Evolutionary conservation across 2,329 filamentous ascomycete genomes (phyloP), one percentile per base, ranked within the genome.

Genomic region (Clonostachys byssicola): DNA sequence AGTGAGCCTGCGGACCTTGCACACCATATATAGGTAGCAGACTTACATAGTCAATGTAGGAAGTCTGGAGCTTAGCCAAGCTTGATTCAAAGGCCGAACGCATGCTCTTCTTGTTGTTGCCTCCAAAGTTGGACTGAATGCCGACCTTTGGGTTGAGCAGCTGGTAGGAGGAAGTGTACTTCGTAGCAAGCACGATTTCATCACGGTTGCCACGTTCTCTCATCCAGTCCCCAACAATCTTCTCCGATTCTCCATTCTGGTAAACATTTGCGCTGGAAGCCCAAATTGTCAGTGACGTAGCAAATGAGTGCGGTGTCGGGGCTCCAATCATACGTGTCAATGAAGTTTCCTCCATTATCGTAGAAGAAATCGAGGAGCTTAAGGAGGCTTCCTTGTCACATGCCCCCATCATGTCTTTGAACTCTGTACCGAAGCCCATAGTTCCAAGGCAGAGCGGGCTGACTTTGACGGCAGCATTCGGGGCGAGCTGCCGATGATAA

Each of bases 321-420:
- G 23, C 23, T 30, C 23, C 8, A 30, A 30, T 30, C 23, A 30
- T 30, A 30, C 1, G 77, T 83, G 56, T 83, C 80, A 54, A 84
- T 78, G 61, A 83, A 83, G 62, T 83, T 83, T 6, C 80, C 80
- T 5, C 80, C 80, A 3, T 69, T 64, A 10, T 68, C 67, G 42
- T 68, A 72, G 60, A 73, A 84, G 48, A 68, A 68, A 51, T 83
- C 79, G 1, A 84, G 67, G 23, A 85, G 69, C 36, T 70, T 67
- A 55, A 80, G 2, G 73, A 64, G 14, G 65, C 58, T 40, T 76
- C 72, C 56, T 82, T 80, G 60, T 63, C 63, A 63, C 74, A 76
- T 46, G 68, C 68, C 23, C 77, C 75, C 63, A 80, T 67, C 13
- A 61, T 55, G 0, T 59, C 48, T 6, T 53, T 60, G 67, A 68